These are phyloP conservation scores for Microbotryum lychnidis-dioicae DNA, from an alignment of 1,284 basidiomycete species.

Conservation along the genomic window DNA sequence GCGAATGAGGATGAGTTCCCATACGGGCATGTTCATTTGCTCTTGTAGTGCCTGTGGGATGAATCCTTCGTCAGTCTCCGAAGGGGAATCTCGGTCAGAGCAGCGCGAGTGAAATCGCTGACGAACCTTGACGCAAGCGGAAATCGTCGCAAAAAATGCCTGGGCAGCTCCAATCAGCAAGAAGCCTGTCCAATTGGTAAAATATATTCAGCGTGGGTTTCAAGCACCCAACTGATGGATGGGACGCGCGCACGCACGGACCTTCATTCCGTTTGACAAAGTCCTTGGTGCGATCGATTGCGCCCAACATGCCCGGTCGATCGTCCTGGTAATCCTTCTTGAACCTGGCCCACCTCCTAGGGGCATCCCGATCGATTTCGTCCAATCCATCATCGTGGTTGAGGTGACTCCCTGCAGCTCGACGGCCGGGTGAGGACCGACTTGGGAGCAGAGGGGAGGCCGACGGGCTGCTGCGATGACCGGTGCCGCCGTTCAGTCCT, in stretches of 20 bases:
- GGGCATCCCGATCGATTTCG: too few species aligned
- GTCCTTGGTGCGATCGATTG: neutral
- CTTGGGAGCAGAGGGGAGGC: too few species aligned
- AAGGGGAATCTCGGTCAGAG: neutral
- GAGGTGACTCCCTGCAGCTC: too few species aligned
- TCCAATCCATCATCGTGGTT: too few species aligned
- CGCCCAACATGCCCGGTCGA: neutral
- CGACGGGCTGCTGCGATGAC: too few species aligned
- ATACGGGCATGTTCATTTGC: conserved; percentile 25
- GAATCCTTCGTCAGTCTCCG: neutral
- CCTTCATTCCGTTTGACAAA: conserved; percentile 16
- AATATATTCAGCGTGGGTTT: too few species aligned
- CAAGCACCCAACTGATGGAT: too few species aligned
- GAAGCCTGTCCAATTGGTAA: conserved; percentile 7
- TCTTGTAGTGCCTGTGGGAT: conserved; percentile 10
- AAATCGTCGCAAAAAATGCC: conserved; percentile 17
- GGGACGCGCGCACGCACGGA: neutral
- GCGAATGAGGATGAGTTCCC: conserved; percentile 32
- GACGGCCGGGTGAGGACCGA: too few species aligned
- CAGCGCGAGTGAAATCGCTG: too few species aligned
- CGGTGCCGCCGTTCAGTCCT: too few species aligned
- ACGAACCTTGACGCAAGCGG: conserved; percentile 22
- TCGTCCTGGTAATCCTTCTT: neutral
- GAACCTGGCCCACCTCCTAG: too few species aligned
- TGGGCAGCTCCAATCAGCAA: conserved; percentile 20